A percentile compares a stretch with the other conserved stretches of the same genome.
phyloP scores from a whole-genome alignment of 1,284 basidiomycete genomes.

The Omphalotus olearius region DNA sequence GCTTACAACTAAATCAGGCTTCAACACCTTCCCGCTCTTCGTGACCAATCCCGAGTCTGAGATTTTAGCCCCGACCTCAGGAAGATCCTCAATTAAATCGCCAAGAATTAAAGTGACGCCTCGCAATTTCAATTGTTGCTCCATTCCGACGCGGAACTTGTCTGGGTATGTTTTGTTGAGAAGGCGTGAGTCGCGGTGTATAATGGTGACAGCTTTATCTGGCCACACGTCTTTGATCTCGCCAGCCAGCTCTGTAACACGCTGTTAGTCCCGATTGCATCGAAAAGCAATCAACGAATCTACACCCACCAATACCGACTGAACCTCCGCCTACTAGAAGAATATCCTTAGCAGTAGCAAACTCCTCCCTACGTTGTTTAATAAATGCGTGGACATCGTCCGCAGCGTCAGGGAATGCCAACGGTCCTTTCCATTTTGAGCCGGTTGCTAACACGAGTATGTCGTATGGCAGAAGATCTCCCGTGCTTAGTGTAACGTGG shows the following conservation, averaged over 20 bases:
- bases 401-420: constrained; percentile 40
- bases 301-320: constrained; percentile 52
- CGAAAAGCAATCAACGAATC: not conserved
- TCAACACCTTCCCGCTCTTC: constrained; percentile 44
- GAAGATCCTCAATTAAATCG: constrained; percentile 48
- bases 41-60: constrained; percentile 34
- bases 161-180: constrained; percentile 56
- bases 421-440: constrained; percentile 45
- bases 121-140: constrained; percentile 33
- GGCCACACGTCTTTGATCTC: constrained; percentile 54
- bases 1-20: constrained; percentile 57
- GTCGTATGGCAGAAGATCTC: constrained; percentile 46
- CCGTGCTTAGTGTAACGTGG: constrained; percentile 39
- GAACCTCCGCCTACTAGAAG: constrained; percentile 61
- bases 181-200: constrained; percentile 48
- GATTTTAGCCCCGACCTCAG: constrained; percentile 27
- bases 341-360: constrained; percentile 44
- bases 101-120: constrained; percentile 50
- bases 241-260: constrained; percentile 45
- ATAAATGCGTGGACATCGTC: constrained; percentile 37
- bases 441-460: constrained; percentile 58
- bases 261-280: not conserved
- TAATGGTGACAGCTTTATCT: constrained; percentile 60
- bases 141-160: constrained; percentile 48
- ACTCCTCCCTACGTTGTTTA: constrained; percentile 38